phyloP scores from a whole-genome alignment of 2,329 filamentous ascomycete genomes.

The Clonostachys solani region DNA sequence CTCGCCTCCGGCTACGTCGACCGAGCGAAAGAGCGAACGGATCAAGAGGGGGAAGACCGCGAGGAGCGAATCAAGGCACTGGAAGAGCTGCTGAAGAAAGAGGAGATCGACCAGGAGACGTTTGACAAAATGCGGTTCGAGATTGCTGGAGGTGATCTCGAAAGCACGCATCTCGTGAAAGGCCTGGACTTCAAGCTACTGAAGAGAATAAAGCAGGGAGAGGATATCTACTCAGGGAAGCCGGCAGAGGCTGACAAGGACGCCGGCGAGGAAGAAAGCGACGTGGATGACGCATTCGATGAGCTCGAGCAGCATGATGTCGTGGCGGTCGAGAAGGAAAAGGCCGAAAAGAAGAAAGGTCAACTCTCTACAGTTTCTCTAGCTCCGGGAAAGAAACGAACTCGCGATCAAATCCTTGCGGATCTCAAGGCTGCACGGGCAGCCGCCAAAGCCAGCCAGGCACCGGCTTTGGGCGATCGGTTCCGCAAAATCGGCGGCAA shows the following conservation, averaged over 20 bases:
- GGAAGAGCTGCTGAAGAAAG: constrained; percentile 77
- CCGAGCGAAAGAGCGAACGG: constrained; percentile 63
- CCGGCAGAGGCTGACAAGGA: constrained; percentile 18
- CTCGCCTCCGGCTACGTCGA: constrained; percentile 81
- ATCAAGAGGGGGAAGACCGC: constrained; percentile 46
- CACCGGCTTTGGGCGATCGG: constrained; percentile 48
- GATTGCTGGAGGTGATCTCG: constrained; percentile 77
- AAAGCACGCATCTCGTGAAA: constrained; percentile 83
- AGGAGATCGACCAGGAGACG: constrained; percentile 74
- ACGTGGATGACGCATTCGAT: constrained; percentile 64
- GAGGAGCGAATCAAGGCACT: constrained; percentile 70
- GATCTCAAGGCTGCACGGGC: constrained; percentile 60
- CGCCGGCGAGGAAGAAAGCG: constrained; percentile 21
- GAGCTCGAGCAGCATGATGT: constrained; percentile 51
- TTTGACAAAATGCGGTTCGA: constrained; percentile 73
- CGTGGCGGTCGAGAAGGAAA: constrained; percentile 45
- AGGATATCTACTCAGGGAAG: constrained; percentile 52
- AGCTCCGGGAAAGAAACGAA: constrained; percentile 55
- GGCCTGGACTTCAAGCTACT: constrained; percentile 83
- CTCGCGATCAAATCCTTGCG: constrained; percentile 62
- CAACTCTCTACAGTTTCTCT: constrained; percentile 50
- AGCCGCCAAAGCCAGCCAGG: constrained; percentile 51
- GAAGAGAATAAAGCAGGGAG: constrained; percentile 63
- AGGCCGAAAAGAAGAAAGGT: constrained; percentile 53
- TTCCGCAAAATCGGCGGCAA: constrained; percentile 63